Percentiles rank a stretch among this genome's conserved stretches.
Conservation (phyloP, 2,329 filamentous ascomycete genomes). For the Bipolaris victoriae region DNA sequence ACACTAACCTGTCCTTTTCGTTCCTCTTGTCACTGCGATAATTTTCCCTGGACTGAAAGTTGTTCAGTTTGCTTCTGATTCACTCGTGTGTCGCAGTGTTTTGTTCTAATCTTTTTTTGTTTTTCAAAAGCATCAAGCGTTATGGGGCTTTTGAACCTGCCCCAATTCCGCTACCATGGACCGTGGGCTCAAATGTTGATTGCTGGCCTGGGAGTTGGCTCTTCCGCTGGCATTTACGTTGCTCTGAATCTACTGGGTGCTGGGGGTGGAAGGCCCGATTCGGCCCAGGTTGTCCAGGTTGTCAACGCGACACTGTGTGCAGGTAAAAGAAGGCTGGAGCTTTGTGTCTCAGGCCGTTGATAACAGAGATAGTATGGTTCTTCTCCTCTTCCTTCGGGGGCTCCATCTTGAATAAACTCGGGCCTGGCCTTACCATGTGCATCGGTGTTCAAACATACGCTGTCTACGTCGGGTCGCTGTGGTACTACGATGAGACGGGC, state of each 20-base stretch:
- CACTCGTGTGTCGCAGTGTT: not conserved
- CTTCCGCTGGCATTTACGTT: conserved; percentile 40
- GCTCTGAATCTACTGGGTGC: conserved; percentile 41
- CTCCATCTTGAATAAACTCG: conserved; percentile 41
- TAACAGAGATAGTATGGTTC: conserved; percentile 35
- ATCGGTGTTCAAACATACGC: conserved; percentile 41
- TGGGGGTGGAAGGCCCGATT: conserved; percentile 37
- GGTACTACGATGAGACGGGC: conserved; percentile 43
- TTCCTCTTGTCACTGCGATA: not conserved
- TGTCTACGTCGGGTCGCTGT: conserved; percentile 41
- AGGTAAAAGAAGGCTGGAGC: not conserved
- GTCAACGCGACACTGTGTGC: conserved; percentile 43
- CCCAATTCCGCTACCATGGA: conserved; percentile 37
- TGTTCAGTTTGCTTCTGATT: not conserved
- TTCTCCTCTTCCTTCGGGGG: conserved; percentile 42
- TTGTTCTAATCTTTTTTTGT: not conserved
- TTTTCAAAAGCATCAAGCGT: conserved; percentile 4
- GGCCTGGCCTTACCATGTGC: conserved; percentile 41
- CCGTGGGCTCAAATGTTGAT: conserved; percentile 44
- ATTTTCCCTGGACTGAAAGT: not conserved
- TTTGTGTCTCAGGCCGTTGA: not conserved
- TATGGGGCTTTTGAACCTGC: conserved; percentile 34
- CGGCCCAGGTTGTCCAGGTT: conserved; percentile 42
- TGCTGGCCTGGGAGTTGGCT: conserved; percentile 37
- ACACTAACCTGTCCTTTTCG: not conserved